Percentiles rank a stretch among this genome's conserved stretches.
Evolutionary conservation across 108 stramenopile species (phyloP).

Genomic region (Pseudonitzschia multistriata): DNA sequence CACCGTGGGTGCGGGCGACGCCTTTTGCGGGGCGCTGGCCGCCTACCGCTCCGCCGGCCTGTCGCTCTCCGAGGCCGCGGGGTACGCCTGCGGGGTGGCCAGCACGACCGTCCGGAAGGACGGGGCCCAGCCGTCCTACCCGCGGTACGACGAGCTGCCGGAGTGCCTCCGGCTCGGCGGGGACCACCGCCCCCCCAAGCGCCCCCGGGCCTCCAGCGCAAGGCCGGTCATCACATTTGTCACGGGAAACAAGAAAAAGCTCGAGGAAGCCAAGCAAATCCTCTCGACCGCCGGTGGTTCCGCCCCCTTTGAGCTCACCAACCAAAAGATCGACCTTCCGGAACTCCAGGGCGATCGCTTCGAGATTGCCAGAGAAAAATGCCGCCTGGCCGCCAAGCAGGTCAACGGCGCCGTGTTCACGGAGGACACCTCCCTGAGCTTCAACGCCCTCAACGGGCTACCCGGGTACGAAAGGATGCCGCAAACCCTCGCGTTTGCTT

Average conservation of each 20-base stretch:
- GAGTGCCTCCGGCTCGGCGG: constrained; percentile 41
- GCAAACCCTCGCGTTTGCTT: not conserved
- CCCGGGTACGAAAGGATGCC: constrained; percentile 57
- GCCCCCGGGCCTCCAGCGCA: constrained; percentile 19
- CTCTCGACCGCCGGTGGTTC: constrained; percentile 33
- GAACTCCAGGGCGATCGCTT: constrained; percentile 96
- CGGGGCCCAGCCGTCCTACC: constrained; percentile 78
- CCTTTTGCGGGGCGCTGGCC: constrained; percentile 79
- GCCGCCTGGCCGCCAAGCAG: constrained; percentile 78
- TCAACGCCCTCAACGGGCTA: constrained; percentile 91
- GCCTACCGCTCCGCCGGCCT: constrained; percentile 67
- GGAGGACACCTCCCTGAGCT: constrained; percentile 97
- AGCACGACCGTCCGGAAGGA: constrained; percentile 80
- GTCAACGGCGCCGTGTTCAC: constrained; percentile 90
- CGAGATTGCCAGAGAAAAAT: constrained; percentile 95
- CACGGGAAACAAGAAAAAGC: constrained; percentile 98
- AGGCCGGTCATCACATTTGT: constrained; percentile 82
- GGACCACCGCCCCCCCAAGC: not conserved
- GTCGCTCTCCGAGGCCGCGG: constrained; percentile 46
- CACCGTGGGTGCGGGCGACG: constrained; percentile 87
- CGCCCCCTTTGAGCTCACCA: constrained; percentile 74
- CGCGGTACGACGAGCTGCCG: constrained; percentile 63
- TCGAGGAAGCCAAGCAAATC: constrained; percentile 90
- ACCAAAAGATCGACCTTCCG: constrained; percentile 87
- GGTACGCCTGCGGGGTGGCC: constrained; percentile 78